Conservation (phyloP, 2,329 filamentous ascomycete species). For the Penicillium decumbens region DNA sequence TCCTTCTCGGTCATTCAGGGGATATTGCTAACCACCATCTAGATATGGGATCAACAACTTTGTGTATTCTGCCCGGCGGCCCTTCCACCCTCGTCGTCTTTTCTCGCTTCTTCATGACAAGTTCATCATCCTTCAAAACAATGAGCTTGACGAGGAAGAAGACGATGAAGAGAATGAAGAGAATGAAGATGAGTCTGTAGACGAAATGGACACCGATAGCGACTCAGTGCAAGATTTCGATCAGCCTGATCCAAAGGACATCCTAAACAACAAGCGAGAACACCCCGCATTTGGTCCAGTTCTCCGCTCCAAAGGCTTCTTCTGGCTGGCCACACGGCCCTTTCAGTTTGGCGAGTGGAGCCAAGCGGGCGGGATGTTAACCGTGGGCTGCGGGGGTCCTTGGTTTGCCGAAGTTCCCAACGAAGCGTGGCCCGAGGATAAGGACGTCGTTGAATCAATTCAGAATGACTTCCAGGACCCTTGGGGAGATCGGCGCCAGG, state of each 20-base stretch:
- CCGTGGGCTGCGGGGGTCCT: slow-evolving; percentile 39
- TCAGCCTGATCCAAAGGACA: slow-evolving; percentile 30
- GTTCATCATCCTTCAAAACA: slow-evolving; percentile 43
- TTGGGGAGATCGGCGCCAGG: slow-evolving; percentile 67
- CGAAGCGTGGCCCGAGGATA: slow-evolving; percentile 50
- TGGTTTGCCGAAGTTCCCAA: slow-evolving; percentile 58
- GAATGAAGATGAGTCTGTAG: slow-evolving; percentile 22
- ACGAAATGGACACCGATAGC: slow-evolving; percentile 27
- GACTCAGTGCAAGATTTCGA: slow-evolving; percentile 30
- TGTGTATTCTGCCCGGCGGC: slow-evolving; percentile 59
- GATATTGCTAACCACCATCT: not conserved
- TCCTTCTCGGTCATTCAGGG: not conserved
- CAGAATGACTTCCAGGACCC: slow-evolving; percentile 47
- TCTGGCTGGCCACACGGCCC: slow-evolving; percentile 43
- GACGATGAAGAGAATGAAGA: slow-evolving; percentile 25
- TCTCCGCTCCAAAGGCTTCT: slow-evolving; percentile 44
- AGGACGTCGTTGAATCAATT: slow-evolving; percentile 47
- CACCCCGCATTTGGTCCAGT: slow-evolving; percentile 38
- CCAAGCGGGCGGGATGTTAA: slow-evolving; percentile 45
- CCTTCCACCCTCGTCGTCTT: slow-evolving; percentile 43
- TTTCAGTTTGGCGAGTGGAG: slow-evolving; percentile 44
- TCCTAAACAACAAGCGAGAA: slow-evolving; percentile 38
- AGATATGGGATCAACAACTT: slow-evolving; percentile 66
- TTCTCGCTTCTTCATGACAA: slow-evolving; percentile 44
- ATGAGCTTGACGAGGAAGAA: slow-evolving; percentile 29